These are phyloP conservation scores for Syzygium jambos DNA, from an alignment of 345 rosid species.

Conservation along the genomic window DNA sequence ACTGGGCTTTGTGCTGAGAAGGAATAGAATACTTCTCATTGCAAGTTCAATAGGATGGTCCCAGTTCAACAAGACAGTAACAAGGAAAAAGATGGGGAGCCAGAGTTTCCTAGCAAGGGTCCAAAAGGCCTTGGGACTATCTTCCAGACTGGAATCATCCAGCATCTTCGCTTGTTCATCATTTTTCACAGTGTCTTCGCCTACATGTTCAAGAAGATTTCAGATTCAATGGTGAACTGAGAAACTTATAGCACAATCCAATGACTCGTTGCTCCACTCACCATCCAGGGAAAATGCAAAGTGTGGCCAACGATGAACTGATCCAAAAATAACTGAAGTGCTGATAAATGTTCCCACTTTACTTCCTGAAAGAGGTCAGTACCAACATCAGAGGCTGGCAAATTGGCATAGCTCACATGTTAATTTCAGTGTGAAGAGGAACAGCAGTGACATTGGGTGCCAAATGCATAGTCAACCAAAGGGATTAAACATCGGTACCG, in stretches of 20 bases:
- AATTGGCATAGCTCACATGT: not conserved
- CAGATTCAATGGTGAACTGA: not conserved
- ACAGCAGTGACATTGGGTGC: not conserved
- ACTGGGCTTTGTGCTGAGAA: slow-evolving; percentile 34
- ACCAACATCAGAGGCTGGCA: not conserved
- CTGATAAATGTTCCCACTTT: slow-evolving; percentile 16
- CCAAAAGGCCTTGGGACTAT: slow-evolving; percentile 17
- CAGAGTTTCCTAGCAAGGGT: slow-evolving; percentile 26
- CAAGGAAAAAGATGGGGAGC: slow-evolving; percentile 29
- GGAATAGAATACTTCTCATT: slow-evolving; percentile 23
- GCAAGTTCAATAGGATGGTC: slow-evolving; percentile 21
- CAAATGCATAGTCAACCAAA: not conserved
- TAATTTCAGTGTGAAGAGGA: not conserved
- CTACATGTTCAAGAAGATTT: slow-evolving; percentile 11
- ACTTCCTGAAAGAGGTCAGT: slow-evolving; percentile 13
- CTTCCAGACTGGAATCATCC: slow-evolving; percentile 7
- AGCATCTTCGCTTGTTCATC: slow-evolving; percentile 2
- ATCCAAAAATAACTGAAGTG: slow-evolving; percentile 20
- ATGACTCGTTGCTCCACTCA: not conserved
- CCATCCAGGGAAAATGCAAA: slow-evolving; percentile 1
- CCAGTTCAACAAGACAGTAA: slow-evolving; percentile 30
- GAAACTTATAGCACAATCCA: not conserved
- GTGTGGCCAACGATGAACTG: not conserved
- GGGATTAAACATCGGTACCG: not conserved
- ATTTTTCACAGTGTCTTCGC: slow-evolving; percentile 20